Conservation (phyloP, 805 yeast species). For the Myxozyma melibiosi region DNA sequence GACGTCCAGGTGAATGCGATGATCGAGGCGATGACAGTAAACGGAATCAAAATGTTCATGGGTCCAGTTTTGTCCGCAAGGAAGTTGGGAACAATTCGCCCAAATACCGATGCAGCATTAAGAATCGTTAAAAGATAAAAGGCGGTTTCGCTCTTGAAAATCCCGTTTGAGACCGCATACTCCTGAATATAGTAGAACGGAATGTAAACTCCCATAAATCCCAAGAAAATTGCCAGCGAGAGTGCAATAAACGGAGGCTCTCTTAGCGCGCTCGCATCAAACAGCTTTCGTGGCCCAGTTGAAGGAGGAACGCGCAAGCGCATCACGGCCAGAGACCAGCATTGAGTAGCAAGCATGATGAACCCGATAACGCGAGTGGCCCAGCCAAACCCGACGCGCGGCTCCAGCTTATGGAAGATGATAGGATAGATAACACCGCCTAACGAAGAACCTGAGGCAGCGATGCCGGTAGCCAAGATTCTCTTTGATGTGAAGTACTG, state of each 20-base stretch:
- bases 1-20: slow-evolving; percentile 44
- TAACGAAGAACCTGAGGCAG: slow-evolving; percentile 54
- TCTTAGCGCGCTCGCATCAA: slow-evolving; percentile 34
- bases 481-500: slow-evolving; percentile 51
- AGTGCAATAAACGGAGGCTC: slow-evolving; percentile 38
- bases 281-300: slow-evolving; percentile 5
- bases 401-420: slow-evolving; percentile 48
- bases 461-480: slow-evolving; percentile 51
- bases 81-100: slow-evolving; percentile 54
- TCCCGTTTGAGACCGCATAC: slow-evolving; percentile 36
- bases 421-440: slow-evolving; percentile 56
- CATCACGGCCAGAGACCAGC: slow-evolving; percentile 34
- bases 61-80: slow-evolving; percentile 54
- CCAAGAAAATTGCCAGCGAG: slow-evolving; percentile 35
- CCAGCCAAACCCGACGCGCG: slow-evolving; percentile 56
- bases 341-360: slow-evolving; percentile 42
- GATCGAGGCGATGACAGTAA: slow-evolving; percentile 36
- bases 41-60: slow-evolving; percentile 45
- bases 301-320: slow-evolving; percentile 35
- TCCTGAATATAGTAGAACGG: slow-evolving; percentile 41
- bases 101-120: slow-evolving; percentile 48
- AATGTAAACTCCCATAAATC: slow-evolving; percentile 40
- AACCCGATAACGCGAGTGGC: slow-evolving; percentile 54
- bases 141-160: slow-evolving; percentile 21
- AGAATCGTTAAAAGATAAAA: slow-evolving; percentile 41